Evolutionary conservation across 169 alveolate species (phyloP), one percentile per base, ranked within the genome.

Genomic region (Plasmodium knowlesi): DNA sequence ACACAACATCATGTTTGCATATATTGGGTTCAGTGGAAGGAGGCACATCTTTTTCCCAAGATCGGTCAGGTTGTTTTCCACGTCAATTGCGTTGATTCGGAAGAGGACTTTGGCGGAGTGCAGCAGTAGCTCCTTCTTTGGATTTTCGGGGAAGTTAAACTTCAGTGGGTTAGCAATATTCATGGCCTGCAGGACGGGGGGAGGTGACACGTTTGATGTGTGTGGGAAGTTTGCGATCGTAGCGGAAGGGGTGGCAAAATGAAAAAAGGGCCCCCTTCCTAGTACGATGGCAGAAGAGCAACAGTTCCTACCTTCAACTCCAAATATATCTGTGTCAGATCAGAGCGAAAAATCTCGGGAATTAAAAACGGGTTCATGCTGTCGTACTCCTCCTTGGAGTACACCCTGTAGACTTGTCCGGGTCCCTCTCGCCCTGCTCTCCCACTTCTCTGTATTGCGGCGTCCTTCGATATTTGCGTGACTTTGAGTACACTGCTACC

Each of bases 381-480:
- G 32, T 96, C 94, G 95, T 95, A 98, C 30, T 97, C 96, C 71
- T 97, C 97, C 92, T 94, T 96, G 5, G 99, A 97, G 82, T 97
- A 99, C 22, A 99, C 96, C 90, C 99, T 95, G 93, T 96, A 99
- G 73, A 99, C 99, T 92, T 96, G 97, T 5, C 99, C 99, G 16
- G 98, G 96, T 0, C 39, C 96, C 79, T 80, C 95, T 84, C 99
- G 96, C 6, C 99, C 99, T 0, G 99, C 99, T 95, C 99, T 96
- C 5, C 99, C 99, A 14, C 99, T 98, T 82, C 99, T 96, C 92
- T 99, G 98, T 19, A 94, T 88, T 16, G 99, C 99, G 25, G 99
- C 97, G 67, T 98, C 98, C 96, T 99, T 97, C 14, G 99, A 97
- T 73, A 98, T 98, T 54, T 96, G 96, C 50, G 95, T 96, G 39